These are phyloP conservation scores for Fusarium oligoseptatum DNA, from an alignment of 2,329 filamentous ascomycete genomes.

Conservation along the genomic window DNA sequence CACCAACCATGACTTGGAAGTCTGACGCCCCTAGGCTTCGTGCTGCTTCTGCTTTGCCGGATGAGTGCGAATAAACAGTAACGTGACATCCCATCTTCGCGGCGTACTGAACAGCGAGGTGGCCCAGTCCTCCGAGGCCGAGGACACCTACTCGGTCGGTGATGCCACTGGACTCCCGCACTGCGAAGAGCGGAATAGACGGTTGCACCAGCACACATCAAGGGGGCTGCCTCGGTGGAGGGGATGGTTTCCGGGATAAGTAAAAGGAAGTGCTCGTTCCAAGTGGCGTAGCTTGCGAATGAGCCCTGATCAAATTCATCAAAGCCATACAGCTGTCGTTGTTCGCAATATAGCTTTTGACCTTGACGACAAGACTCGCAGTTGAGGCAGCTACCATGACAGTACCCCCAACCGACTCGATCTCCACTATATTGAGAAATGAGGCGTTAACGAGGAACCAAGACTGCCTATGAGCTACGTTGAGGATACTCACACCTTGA, in stretches of 20 bases:
- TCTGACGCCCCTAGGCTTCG: neutral
- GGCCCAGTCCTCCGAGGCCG: neutral
- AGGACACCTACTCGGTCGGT: neutral
- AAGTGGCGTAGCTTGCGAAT: neutral
- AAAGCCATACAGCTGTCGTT: neutral
- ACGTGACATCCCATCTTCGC: neutral
- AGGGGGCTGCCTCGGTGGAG: neutral
- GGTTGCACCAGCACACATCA: neutral
- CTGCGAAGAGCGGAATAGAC: neutral
- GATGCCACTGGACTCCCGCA: neutral
- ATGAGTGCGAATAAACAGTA: neutral
- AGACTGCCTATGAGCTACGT: neutral
- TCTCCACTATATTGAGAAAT: neutral
- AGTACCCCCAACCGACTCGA: neutral
- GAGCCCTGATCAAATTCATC: neutral
- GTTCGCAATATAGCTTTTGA: neutral
- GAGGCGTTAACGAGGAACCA: neutral
- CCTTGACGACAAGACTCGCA: neutral
- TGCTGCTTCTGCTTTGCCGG: neutral
- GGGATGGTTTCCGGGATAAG: neutral
- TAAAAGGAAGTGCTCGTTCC: neutral
- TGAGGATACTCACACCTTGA: neutral
- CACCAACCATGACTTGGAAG: neutral
- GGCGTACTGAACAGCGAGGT: neutral
- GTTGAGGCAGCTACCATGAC: neutral